These are phyloP conservation scores for Cytospora piceae DNA, from an alignment of 2,329 filamentous ascomycete genomes.

Conservation along the genomic window DNA sequence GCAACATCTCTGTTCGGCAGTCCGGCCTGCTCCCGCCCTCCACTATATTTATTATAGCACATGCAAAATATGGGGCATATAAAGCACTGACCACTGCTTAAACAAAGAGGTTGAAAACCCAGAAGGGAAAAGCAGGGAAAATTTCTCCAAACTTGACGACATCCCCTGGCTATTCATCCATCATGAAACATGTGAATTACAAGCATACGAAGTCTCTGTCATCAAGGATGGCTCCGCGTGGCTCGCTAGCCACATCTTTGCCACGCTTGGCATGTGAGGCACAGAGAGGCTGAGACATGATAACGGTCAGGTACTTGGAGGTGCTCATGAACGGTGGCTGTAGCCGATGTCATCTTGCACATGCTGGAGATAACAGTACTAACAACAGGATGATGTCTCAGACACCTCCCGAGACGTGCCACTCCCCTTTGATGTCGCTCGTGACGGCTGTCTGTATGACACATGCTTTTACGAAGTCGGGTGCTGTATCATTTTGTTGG, in stretches of 20 bases:
- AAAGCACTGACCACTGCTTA: conserved; percentile 24
- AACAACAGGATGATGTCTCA: neutral
- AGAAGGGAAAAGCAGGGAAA: neutral
- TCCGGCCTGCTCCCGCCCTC: conserved; percentile 5
- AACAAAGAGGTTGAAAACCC: neutral
- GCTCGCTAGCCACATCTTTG: neutral
- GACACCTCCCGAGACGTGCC: neutral
- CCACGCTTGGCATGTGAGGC: neutral
- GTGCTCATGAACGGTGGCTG: neutral
- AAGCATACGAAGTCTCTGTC: neutral
- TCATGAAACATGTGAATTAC: neutral
- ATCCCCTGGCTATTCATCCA: neutral
- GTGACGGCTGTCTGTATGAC: neutral
- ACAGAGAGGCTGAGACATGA: conserved; percentile 13
- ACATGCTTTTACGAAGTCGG: neutral
- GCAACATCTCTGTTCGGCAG: conserved; percentile 8
- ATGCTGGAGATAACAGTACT: neutral
- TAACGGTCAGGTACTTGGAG: conserved; percentile 6
- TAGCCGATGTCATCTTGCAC: neutral
- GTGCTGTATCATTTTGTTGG: neutral
- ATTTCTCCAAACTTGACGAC: conserved; percentile 1
- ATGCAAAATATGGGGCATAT: neutral
- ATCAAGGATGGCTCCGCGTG: neutral
- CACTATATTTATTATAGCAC: conserved; percentile 1
- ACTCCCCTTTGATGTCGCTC: neutral